Conservation (phyloP, 805 yeast genomes). For the Kodamaea neixiangensis region DNA sequence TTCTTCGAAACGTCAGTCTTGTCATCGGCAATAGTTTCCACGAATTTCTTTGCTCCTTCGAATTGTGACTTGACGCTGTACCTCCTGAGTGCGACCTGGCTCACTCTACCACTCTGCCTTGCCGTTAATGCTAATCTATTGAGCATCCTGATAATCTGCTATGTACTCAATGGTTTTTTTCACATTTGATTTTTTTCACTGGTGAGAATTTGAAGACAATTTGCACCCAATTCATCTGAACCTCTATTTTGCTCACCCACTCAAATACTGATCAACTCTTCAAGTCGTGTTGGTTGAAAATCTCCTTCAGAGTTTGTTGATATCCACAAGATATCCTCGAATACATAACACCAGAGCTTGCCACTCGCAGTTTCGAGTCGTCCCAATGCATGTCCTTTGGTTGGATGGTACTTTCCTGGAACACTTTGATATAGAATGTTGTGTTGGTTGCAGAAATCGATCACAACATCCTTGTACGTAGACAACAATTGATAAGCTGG, state of each 20-base stretch:
- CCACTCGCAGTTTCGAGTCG: constrained; percentile 37
- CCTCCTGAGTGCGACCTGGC: neutral
- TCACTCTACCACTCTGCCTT: neutral
- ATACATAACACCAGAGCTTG: constrained; percentile 49
- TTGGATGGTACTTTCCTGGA: constrained; percentile 26
- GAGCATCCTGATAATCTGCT: neutral
- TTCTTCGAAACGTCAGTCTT: constrained; percentile 30
- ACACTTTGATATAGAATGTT: constrained; percentile 46
- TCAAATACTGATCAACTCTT: neutral
- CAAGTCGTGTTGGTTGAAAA: constrained; percentile 18
- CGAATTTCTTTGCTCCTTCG: constrained; percentile 22
- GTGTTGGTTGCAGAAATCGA: constrained; percentile 54
- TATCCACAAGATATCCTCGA: constrained; percentile 67
- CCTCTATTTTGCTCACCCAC: too few relatives aligned
- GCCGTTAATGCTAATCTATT: neutral
- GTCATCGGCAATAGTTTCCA: constrained; percentile 37
- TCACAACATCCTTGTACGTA: constrained; percentile 67
- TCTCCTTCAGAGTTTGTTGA: constrained; percentile 22
- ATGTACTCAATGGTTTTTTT: neutral
- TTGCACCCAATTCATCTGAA: too few relatives aligned
- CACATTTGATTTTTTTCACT: neutral
- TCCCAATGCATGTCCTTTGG: constrained; percentile 47
- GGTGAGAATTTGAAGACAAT: too few relatives aligned
- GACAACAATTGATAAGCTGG: constrained; percentile 46
- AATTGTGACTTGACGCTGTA: constrained; percentile 20